A percentile compares a stretch with the other conserved stretches of the same genome.
Conservation (phyloP, 768 basidiomycete genomes). For the Rhodotorula diobovata region DNA sequence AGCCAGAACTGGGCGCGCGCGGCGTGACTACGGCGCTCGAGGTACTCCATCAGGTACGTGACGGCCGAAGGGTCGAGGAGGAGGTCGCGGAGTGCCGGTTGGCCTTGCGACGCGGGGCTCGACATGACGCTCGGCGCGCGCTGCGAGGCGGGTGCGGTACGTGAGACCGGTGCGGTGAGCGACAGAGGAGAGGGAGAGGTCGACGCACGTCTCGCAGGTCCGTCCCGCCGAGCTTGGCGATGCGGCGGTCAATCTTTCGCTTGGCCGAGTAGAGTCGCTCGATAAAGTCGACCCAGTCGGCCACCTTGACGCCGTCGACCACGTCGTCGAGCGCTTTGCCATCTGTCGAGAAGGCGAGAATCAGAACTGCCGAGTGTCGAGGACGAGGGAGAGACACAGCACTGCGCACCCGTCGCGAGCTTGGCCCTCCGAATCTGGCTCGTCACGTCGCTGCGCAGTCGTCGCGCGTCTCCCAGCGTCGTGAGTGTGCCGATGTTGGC, state of each 20-base stretch:
- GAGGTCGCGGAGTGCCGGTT: conserved; percentile 64
- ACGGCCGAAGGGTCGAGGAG: conserved; percentile 83
- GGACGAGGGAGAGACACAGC: background rate
- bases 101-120: conserved; percentile 16
- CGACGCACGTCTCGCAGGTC: conserved; percentile 46
- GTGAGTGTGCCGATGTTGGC: conserved; percentile 75
- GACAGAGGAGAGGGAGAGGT: background rate
- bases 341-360: conserved; percentile 46
- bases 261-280: conserved; percentile 86
- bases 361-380: background rate
- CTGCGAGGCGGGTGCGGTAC: conserved; percentile 12
- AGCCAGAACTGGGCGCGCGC: conserved; percentile 94
- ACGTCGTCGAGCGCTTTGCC: conserved; percentile 79
- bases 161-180: background rate
- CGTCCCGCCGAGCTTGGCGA: conserved; percentile 68
- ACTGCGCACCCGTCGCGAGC: conserved; percentile 59
- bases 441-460: conserved; percentile 78
- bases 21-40: conserved; percentile 82
- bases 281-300: conserved; percentile 56
- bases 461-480: conserved; percentile 78
- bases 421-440: conserved; percentile 84
- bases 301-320: conserved; percentile 50
- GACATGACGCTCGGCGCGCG: conserved; percentile 43
- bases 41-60: conserved; percentile 96
- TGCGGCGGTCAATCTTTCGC: conserved; percentile 77